Conservation (phyloP, 139 green algal species). For the Protoeuglena noctilucae region DNA sequence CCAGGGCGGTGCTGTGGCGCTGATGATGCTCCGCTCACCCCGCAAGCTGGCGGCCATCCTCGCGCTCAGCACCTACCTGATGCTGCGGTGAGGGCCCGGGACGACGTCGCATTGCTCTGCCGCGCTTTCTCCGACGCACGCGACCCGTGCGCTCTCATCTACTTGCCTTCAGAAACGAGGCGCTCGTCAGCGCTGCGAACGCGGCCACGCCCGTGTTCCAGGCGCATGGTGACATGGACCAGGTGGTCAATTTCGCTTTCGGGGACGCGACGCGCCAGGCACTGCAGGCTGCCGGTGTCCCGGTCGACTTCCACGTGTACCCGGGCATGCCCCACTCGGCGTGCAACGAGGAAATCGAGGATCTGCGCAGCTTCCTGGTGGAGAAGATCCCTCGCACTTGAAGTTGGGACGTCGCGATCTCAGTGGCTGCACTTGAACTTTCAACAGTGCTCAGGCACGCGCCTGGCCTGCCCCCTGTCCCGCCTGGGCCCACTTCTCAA, state of each 20-base stretch:
- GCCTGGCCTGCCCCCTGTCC: too few relatives aligned
- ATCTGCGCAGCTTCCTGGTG: slow-evolving; percentile 15
- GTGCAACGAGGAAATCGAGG: slow-evolving; percentile 18
- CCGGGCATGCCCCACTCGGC: slow-evolving; percentile 18
- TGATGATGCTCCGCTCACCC: neutral
- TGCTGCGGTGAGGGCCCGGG: too few relatives aligned
- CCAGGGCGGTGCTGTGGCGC: slow-evolving; percentile 4
- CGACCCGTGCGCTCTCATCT: too few relatives aligned
- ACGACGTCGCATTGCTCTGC: too few relatives aligned
- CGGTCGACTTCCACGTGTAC: slow-evolving; percentile 11
- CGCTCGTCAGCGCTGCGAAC: neutral
- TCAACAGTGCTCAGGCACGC: too few relatives aligned
- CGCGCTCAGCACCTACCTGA: neutral
- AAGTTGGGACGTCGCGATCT: too few relatives aligned
- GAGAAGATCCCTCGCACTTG: neutral
- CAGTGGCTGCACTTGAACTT: too few relatives aligned
- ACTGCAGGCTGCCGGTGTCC: neutral
- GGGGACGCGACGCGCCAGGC: neutral
- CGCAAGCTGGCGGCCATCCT: neutral
- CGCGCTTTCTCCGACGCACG: too few relatives aligned
- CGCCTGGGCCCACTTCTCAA: too few relatives aligned
- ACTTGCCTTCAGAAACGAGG: neutral
- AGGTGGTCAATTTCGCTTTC: neutral
- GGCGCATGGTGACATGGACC: neutral
- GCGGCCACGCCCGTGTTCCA: neutral